phyloP scores from a whole-genome alignment of 2,329 filamentous ascomycete genomes.

The Ilyonectria destructans region DNA sequence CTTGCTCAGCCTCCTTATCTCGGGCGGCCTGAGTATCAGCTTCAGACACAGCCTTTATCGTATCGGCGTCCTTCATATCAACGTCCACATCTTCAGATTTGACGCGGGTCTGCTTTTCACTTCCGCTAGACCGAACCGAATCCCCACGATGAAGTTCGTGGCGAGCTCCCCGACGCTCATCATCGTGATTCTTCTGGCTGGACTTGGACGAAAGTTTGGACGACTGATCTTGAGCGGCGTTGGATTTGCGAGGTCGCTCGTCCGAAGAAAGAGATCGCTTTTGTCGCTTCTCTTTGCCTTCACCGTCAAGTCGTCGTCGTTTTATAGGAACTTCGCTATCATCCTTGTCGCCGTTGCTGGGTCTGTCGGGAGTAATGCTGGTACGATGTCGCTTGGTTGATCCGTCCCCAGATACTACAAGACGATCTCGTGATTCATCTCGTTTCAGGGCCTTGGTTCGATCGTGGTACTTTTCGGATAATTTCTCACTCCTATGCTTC shows the following conservation, averaged over 20 bases:
- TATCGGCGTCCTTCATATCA: slow-evolving; percentile 68
- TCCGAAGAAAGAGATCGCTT: slow-evolving; percentile 64
- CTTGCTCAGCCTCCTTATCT: slow-evolving; percentile 54
- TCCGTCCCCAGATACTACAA: slow-evolving; percentile 66
- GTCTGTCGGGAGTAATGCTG: slow-evolving; percentile 72
- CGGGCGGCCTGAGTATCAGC: slow-evolving; percentile 55
- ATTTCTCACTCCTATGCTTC: slow-evolving; percentile 58
- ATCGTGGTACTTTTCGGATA: slow-evolving; percentile 72
- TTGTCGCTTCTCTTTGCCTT: slow-evolving; percentile 65
- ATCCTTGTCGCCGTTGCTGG: slow-evolving; percentile 69
- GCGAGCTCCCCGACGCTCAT: slow-evolving; percentile 57
- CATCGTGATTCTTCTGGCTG: slow-evolving; percentile 60
- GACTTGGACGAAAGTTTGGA: slow-evolving; percentile 55
- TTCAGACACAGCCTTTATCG: slow-evolving; percentile 49
- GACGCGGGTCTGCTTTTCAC: slow-evolving; percentile 69
- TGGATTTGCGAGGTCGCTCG: slow-evolving; percentile 62
- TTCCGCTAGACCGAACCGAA: slow-evolving; percentile 57
- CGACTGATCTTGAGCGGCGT: slow-evolving; percentile 58
- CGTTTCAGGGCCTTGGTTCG: slow-evolving; percentile 74
- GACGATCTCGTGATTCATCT: slow-evolving; percentile 72
- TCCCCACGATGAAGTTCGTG: slow-evolving; percentile 62
- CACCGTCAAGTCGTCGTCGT: slow-evolving; percentile 70
- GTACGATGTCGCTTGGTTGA: slow-evolving; percentile 72
- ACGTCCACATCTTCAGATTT: slow-evolving; percentile 72
- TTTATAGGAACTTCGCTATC: slow-evolving; percentile 68